These are phyloP conservation scores for Petasospora rhodanensis DNA, from an alignment of 1,139 yeast species.

Conservation along the genomic window DNA sequence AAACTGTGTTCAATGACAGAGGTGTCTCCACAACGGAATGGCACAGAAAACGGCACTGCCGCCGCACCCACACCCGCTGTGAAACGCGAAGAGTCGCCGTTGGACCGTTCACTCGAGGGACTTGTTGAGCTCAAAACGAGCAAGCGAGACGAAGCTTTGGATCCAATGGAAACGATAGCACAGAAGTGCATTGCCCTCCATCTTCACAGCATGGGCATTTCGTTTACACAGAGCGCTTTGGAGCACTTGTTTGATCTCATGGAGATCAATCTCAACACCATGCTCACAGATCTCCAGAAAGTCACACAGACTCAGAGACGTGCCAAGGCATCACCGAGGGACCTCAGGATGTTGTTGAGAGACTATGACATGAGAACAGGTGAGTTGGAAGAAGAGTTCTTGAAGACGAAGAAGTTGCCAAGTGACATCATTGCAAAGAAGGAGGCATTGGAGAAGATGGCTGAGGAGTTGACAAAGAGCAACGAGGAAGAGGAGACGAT, in stretches of 20 bases:
- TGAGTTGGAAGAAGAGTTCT: conserved; percentile 42
- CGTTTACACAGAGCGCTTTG: conserved; percentile 41
- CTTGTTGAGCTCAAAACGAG: conserved; percentile 1
- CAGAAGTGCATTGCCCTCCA: conserved; percentile 31
- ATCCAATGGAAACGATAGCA: conserved; percentile 21
- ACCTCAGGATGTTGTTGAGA: conserved; percentile 46
- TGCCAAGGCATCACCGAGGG: conserved; percentile 52
- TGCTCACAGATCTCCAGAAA: conserved; percentile 45
- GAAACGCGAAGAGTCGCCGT: no score
- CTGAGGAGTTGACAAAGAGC: no score
- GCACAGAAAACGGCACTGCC: no score
- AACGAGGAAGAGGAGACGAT: no score
- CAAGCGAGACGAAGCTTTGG: conserved; percentile 4
- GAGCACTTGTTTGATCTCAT: conserved; percentile 45
- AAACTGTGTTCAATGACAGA: no score
- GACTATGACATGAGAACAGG: conserved; percentile 41
- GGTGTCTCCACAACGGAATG: no score
- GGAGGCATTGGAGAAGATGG: conserved; percentile 11
- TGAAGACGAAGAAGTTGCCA: conserved; percentile 20
- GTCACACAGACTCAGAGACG: conserved; percentile 69
- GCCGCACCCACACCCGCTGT: no score
- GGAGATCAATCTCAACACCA: conserved; percentile 44
- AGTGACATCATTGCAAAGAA: conserved; percentile 14
- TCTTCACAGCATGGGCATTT: conserved; percentile 36
- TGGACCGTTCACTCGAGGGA: no score